A percentile compares a stretch with the other conserved stretches of the same genome.
Evolutionary conservation across 2,329 filamentous ascomycete genomes (phyloP).

Genomic region (Hypocreales sp.): DNA sequence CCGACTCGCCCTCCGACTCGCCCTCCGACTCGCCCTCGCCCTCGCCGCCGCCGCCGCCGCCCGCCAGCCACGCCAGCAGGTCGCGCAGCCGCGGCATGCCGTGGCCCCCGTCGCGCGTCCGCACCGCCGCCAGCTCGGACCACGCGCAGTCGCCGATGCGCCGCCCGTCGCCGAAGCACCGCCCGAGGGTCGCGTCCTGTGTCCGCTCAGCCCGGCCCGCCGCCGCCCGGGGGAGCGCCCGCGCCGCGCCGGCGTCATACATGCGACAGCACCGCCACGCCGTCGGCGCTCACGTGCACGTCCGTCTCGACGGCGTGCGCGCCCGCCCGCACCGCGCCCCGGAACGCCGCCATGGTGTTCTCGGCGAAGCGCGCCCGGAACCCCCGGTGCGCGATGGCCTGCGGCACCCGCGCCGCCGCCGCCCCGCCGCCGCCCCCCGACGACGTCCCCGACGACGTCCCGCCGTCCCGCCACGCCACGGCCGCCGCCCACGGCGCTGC

Average conservation of each 20-base stretch:
- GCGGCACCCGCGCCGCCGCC: slow-evolving; percentile 32
- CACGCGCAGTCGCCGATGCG: slow-evolving; percentile 65
- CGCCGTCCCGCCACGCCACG: slow-evolving; percentile 11
- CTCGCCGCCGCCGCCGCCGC: slow-evolving; percentile 37
- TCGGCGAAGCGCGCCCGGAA: slow-evolving; percentile 69
- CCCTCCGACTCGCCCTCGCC: slow-evolving; percentile 32
- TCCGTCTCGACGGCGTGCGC: slow-evolving; percentile 81
- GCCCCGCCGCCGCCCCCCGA: too few species aligned
- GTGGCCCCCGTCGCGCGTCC: slow-evolving; percentile 53
- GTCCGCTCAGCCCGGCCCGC: not conserved
- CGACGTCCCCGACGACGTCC: too few species aligned
- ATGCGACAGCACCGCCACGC: slow-evolving; percentile 73
- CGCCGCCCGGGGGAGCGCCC: too few species aligned
- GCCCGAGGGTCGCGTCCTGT: slow-evolving; percentile 59
- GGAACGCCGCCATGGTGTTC: slow-evolving; percentile 72
- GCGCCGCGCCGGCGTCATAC: slow-evolving; percentile 28
- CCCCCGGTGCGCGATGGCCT: slow-evolving; percentile 64
- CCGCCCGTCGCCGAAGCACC: slow-evolving; percentile 65
- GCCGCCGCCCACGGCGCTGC: slow-evolving; percentile 19
- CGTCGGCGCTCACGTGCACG: slow-evolving; percentile 67
- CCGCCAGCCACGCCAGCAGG: slow-evolving; percentile 54
- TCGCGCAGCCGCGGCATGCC: slow-evolving; percentile 61
- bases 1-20: slow-evolving; percentile 2
- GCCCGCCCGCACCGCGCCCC: slow-evolving; percentile 55
- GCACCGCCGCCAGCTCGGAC: slow-evolving; percentile 52